Conservation (phyloP, 164 flowering plant genomes). For the Cinnamomum micranthum region DNA sequence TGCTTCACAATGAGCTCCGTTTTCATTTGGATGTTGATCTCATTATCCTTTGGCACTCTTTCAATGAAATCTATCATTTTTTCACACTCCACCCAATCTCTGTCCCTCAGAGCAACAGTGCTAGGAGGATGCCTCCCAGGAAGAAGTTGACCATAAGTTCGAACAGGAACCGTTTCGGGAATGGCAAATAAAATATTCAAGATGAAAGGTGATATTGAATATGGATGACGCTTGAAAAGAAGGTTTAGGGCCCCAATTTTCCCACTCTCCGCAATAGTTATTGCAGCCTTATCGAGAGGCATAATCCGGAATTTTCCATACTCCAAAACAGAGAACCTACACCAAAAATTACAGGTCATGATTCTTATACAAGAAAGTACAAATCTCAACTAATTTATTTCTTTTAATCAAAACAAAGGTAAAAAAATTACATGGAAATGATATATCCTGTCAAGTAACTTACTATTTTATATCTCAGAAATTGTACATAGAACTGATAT, state of each 20-base stretch:
- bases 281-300: constrained; percentile 69
- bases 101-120: constrained; percentile 53
- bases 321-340: constrained; percentile 83
- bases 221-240: constrained; percentile 97
- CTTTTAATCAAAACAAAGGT: neutral
- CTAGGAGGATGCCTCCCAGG: constrained; percentile 84
- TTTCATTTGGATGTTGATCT: constrained; percentile 30
- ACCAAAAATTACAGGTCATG: constrained; percentile 12
- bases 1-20: constrained; percentile 74
- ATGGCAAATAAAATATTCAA: constrained; percentile 72
- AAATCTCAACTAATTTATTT: neutral
- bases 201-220: constrained; percentile 63
- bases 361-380: neutral
- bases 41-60: constrained; percentile 28
- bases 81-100: constrained; percentile 96
- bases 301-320: constrained; percentile 65
- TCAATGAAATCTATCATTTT: constrained; percentile 49
- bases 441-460: too few relatives aligned
- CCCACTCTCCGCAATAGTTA: constrained; percentile 78
- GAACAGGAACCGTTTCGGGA: constrained; percentile 91
- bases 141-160: constrained; percentile 87
- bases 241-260: constrained; percentile 95
- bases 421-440: neutral
- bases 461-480: too few relatives aligned
- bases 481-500: too few relatives aligned